phyloP scores from a whole-genome alignment of 1,284 basidiomycete species.

The Sanghuangporus weigelae region DNA sequence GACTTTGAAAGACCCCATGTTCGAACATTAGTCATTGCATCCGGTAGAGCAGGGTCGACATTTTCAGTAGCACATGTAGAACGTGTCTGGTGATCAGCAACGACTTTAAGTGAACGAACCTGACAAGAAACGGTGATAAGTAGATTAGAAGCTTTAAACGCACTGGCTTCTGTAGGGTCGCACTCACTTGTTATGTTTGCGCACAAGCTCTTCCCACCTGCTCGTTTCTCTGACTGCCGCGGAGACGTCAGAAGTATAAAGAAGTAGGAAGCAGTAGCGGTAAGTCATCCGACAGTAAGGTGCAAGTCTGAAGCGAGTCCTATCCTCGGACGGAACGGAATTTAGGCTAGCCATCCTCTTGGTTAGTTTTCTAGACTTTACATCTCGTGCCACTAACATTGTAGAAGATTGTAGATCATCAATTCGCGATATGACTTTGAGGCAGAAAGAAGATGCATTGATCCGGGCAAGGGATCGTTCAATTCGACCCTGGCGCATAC shows the following conservation, averaged over 20 bases:
- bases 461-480: neutral
- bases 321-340: neutral
- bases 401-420: neutral
- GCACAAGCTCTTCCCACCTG: neutral
- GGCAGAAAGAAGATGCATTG: neutral
- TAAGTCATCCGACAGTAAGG: neutral
- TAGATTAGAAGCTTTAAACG: constrained; percentile 1
- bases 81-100: neutral
- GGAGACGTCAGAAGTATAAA: neutral
- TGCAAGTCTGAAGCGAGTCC: neutral
- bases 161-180: neutral
- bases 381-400: neutral
- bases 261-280: neutral
- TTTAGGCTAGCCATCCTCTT: neutral
- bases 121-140: constrained; percentile 1
- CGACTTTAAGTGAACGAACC: neutral
- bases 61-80: neutral
- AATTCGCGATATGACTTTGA: neutral
- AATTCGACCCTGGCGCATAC: neutral
- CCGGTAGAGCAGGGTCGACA: neutral
- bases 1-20: neutral
- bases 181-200: neutral
- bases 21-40: neutral
- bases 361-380: neutral
- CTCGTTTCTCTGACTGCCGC: too few relatives aligned